These are phyloP conservation scores for Venustampulla echinocandica DNA, from an alignment of 495 filamentous ascomycete genomes.

Conservation along the genomic window DNA sequence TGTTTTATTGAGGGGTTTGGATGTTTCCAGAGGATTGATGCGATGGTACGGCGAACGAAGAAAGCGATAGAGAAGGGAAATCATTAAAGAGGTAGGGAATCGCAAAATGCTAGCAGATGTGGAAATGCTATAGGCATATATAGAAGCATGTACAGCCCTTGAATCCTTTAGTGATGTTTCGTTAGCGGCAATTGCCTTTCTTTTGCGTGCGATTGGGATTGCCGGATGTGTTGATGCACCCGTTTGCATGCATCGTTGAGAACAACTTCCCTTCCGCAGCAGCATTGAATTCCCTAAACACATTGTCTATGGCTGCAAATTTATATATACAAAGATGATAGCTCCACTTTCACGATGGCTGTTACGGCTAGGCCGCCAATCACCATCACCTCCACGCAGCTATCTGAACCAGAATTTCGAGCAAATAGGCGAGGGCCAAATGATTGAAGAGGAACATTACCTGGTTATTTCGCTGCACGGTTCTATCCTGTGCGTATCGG, in stretches of 20 bases:
- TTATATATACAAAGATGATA: no score
- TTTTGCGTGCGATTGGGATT: no score
- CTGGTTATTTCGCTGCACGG: neutral
- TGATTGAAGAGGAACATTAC: neutral
- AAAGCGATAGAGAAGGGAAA: slow-evolving; percentile 37
- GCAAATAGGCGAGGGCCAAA: neutral
- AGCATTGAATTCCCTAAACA: no score
- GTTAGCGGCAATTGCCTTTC: no score
- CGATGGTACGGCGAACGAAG: slow-evolving; percentile 38
- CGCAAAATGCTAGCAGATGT: neutral
- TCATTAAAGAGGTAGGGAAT: slow-evolving; percentile 26
- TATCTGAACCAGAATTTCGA: neutral
- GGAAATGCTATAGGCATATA: neutral
- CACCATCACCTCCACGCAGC: neutral
- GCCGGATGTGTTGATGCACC: no score
- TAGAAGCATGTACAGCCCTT: no score
- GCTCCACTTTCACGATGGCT: no score
- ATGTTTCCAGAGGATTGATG: slow-evolving; percentile 45
- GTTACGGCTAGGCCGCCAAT: no score
- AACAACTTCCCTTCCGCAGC: no score
- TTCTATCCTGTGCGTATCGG: neutral
- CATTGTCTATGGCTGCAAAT: no score
- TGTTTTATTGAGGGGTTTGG: slow-evolving; percentile 53
- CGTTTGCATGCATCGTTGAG: no score
- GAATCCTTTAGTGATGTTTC: no score